Base-by-base conservation (phyloP, 495 filamentous ascomycete genomes). In the Lasiosphaeria ovina region DNA sequence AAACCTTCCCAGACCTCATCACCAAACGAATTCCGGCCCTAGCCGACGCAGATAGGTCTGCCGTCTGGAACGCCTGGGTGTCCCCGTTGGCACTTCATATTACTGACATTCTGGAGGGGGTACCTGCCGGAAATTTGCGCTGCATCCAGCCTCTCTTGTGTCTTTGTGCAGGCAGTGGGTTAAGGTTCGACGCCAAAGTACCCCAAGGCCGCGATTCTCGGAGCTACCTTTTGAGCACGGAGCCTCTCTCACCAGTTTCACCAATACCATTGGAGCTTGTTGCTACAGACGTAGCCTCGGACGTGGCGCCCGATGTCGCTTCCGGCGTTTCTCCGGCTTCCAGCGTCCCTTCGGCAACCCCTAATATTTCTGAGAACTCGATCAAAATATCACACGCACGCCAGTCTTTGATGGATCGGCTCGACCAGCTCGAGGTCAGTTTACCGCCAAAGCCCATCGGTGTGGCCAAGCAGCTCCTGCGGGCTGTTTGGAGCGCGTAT, bases 111-210 rank as follows among this genome's bases (percentile, higher is more conserved):
- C 62, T 73, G 8, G 54, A 63, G 45, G 55, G 54, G 24, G 48
- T 73, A 0, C 67, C 71, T 0, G 17, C 61, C 1, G 55, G 48
- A 32, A 66, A 61, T 40, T 45, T 73, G 58, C 55, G 67, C 4
- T 72, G 71, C 51, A 73, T 73, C 36, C 71, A 73, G 34, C 71
- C 71, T 1, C 59, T 73, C 16, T 35, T 73, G 3, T 73, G 69
- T 58, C 67, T 73, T 12, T 73, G 69, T 36, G 69, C 71, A 9
- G 71, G 71, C 0, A 72, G 65, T 35, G 71, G 69, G 0, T 55
- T 73, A n/a, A 50, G 71, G 35, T 70, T 64, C 36, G 71, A 69
- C 35, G 60, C 44, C 54, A 68, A 70, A 44, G 57, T 64, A 12
- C 59, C 66, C 1, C 40, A 71, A 9, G 56, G 64, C 6, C 14